Evolutionary conservation across 768 basidiomycete genomes (phyloP).

Genomic region (Rubroboletus pulcherrimus): DNA sequence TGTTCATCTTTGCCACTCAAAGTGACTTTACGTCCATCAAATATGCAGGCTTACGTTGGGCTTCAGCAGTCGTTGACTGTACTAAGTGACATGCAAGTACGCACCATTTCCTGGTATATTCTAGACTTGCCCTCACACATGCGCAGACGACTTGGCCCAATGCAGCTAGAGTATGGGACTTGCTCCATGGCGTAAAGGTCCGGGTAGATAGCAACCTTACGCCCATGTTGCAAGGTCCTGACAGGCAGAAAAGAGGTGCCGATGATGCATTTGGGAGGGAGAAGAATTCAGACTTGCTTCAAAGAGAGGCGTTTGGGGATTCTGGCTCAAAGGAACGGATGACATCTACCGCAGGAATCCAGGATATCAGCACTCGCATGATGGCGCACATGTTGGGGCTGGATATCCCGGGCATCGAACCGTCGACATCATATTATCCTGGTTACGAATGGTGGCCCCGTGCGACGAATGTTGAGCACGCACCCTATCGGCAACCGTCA

Average conservation of each 20-base stretch:
- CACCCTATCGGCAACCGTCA: conserved; percentile 15
- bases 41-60: conserved; percentile 64
- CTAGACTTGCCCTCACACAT: conserved; percentile 9
- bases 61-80: conserved; percentile 61
- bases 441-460: conserved; percentile 71
- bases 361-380: conserved; percentile 59
- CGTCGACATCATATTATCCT: conserved; percentile 49
- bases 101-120: conserved; percentile 13
- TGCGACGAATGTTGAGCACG: conserved; percentile 11
- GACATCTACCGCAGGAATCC: conserved; percentile 41
- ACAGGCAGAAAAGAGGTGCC: conserved; percentile 54
- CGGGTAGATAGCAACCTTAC: conserved; percentile 41
- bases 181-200: conserved; percentile 64
- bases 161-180: conserved; percentile 59
- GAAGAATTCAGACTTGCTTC: conserved; percentile 42
- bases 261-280: conserved; percentile 63
- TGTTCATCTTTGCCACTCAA: conserved; percentile 12
- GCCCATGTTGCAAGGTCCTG: conserved; percentile 36
- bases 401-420: conserved; percentile 55
- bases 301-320: conserved; percentile 38
- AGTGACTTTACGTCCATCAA: conserved; percentile 73
- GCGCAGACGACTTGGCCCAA: conserved; percentile 66
- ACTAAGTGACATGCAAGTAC: conserved; percentile 65
- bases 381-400: conserved; percentile 73
- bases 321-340: conserved; percentile 22